Base-by-base conservation (phyloP, 1,284 basidiomycete species). In the Phlebopus sp. region DNA sequence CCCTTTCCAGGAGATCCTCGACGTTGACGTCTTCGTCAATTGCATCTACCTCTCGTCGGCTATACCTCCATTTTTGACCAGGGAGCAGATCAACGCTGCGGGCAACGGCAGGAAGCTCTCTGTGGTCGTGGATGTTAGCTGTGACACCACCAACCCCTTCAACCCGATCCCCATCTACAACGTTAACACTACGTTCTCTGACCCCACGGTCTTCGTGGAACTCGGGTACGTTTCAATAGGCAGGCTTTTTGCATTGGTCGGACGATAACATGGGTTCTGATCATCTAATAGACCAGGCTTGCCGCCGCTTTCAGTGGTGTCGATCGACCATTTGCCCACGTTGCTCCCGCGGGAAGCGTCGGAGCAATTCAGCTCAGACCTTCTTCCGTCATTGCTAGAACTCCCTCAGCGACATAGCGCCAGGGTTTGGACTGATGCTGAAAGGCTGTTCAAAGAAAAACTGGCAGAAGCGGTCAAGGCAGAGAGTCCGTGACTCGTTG, bases 21-120 rank as follows among this genome's bases (percentile, higher is more conserved):
- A 96, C 58, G 96, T 94, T 54, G 97, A 99, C 72, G 86, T 99
- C 64, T 98, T 99, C 63, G 85, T 99, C 78, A 99, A 99, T 77
- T 99, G 97, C 82, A 99, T 99, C 70, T 99, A 99, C 73, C 86
- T 99, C 51, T 87, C 84, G 44, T 81, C 86, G 44, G 76, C 82
- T 55, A 99, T 99, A 58, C 93, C 95, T 13, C 79, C 89, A 44
- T 99, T 99, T 71, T 56, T 99, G 51, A 90, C 88, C 10, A 69
- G 70, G 34, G 84, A 92, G 40, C 82, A 82, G 55, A 87, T 98
- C 59, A 71, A 73, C 19, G 74, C 76, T 18, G 92, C 90, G 10
- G 94, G 94, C 19, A 68, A 73, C 45, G 57, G 71, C 17, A 80
- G 97, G 53, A 76, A 81, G 46, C 72, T 99, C 51, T 78, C 84